Conservation (phyloP, 1,284 basidiomycete genomes). For the Erythrobasidium hasegawianum region DNA sequence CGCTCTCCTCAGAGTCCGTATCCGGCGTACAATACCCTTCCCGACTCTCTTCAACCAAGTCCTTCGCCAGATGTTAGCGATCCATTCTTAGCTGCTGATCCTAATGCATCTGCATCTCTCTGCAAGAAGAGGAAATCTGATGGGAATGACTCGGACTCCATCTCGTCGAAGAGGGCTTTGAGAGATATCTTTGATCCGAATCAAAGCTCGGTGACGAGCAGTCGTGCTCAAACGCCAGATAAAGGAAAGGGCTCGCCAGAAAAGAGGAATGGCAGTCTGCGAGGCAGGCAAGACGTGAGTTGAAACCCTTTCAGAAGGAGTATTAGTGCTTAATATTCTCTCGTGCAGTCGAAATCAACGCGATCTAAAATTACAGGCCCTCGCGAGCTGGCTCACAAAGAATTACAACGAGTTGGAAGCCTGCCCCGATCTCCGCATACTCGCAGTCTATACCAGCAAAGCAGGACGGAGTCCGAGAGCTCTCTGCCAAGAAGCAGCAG, state of each 20-base stretch:
- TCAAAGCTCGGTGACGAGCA: conserved; percentile 7
- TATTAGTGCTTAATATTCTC: background rate
- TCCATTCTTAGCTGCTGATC: conserved; percentile 13
- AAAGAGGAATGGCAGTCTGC: background rate
- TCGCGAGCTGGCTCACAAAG: conserved; percentile 5
- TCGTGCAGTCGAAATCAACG: background rate
- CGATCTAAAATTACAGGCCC: background rate
- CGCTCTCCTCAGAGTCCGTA: conserved; percentile 14
- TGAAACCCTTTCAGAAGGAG: background rate
- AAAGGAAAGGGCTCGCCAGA: background rate
- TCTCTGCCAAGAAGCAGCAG: conserved; percentile 2
- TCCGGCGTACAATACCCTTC: conserved; percentile 15
- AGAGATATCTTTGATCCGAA: conserved; percentile 3
- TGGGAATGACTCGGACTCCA: conserved; percentile 13
- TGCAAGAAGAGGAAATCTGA: conserved; percentile 26
- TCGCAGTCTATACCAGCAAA: conserved; percentile 24
- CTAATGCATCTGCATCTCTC: background rate
- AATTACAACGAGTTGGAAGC: conserved; percentile 6
- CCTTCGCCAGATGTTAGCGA: conserved; percentile 21
- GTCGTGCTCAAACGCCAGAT: conserved; percentile 1
- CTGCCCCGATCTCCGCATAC: conserved; percentile 28
- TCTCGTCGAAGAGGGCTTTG: conserved; percentile 23
- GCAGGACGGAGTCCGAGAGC: conserved; percentile 8
- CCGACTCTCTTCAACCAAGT: background rate
- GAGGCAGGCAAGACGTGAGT: conserved; percentile 2